Base-by-base conservation (phyloP, 768 basidiomycete species). In the Lactarius tabidus region DNA sequence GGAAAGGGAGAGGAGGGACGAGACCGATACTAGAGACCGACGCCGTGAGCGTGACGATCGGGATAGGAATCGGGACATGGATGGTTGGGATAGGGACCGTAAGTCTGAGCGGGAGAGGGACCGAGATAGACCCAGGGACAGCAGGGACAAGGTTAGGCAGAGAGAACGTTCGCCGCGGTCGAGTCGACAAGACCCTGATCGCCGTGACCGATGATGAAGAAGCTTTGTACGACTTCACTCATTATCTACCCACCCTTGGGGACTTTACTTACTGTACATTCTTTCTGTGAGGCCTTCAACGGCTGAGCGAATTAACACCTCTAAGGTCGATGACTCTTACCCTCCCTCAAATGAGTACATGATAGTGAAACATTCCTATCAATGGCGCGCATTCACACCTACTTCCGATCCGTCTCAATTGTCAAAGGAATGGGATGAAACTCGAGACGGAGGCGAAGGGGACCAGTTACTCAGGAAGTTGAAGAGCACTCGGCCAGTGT, bases 301-400 rank as follows among this genome's bases (percentile, higher is more conserved):
- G n/a, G n/a, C 20, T 10, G n/a, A 45, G 8, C 20, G 41, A 43
- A 23, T 45, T n/a, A n/a, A 43, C 41, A 43, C 41, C 39, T 43
- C 43, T 45, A 2, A 29, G 23, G 4, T 56, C 6, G n/a, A 57
- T 53, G 60, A 57, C 60, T 71, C 84, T 1, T 79, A 6, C 79
- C 79, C 6, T 67, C 56, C 65, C 4, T 68, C 72, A 48, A 80
- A n/a, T 9, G n/a, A 23, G 81, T 39, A 35, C 80, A 7, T 56
- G 69, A 76, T n/a, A 70, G 35, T 2, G 69, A 23, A 31, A n/a
- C 45, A 45, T 23, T 48, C 67, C 3, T 82, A 79, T 69, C 74
- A 75, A 51, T 87, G 84, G 85, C 78, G 76, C 43, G 82, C 79
- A 0, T 65, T 80, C 6, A 73, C 79, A 28, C 76, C 79, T 2